Base-by-base conservation (phyloP, 768 basidiomycete genomes). In the Lactarius psammicola region DNA sequence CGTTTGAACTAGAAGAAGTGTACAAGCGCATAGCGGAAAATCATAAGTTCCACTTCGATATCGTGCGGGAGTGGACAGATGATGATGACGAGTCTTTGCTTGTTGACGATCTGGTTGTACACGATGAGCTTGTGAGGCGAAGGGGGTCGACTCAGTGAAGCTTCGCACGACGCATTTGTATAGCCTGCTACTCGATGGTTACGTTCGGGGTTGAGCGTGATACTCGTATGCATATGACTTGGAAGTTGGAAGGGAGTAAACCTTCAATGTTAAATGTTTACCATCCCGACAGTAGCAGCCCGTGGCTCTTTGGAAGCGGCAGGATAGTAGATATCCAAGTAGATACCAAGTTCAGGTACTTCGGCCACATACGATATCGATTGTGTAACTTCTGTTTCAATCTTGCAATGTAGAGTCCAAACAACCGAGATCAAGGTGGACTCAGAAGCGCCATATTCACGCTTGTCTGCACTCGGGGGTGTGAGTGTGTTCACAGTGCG, bases 21-120 rank as follows among this genome's bases (percentile, higher is more conserved):
- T 65, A 85, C 2, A 69, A 73, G 11, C 72, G 71, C 62, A 81
- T 86, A 74, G 77, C 81, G 0, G 69, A 74, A 30, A 81, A 81
- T 34, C 81, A 84, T 54, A 79, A 80, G 17, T 81, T 81, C 64
- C 72, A 71, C 17, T 70, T 78, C 51, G 74, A 76, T 4, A 77
- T 81, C 4, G 82, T 82, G 23, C 73, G 76, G 59, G 72, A 72
- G 18, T 11, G 55, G 65, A 66, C 60, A 20, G 61, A 57, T 8
- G 59, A 59, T 30, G 65, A 56, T 26, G 64, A 61, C 4, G 58
- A 60, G 44, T 26, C 62, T 17, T 42, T 62, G 46, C 44, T 62
- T 38, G 60, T 51, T 33, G 55, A 60, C 34, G 60, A 66, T 51
- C 65, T 57, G 30, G 26, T 1, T 38, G 46, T 23, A 17, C 55